Evolutionary conservation across 2,329 filamentous ascomycete genomes (phyloP).

Genomic region (Fusarium sp.): DNA sequence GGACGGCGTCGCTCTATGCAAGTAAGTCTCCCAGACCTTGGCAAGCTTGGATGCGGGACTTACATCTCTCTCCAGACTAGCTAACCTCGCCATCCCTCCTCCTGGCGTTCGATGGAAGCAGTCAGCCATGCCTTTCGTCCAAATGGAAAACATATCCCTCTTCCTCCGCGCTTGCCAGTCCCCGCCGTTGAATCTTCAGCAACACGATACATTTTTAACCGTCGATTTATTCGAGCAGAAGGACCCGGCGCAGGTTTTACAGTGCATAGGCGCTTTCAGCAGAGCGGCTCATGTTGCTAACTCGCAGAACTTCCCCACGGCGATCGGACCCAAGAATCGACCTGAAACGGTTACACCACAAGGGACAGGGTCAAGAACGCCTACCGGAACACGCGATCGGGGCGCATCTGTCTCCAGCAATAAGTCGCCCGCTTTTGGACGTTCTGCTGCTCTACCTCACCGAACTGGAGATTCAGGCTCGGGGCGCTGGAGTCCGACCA

Average conservation of each 20-base stretch:
- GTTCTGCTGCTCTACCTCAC: constrained; percentile 53
- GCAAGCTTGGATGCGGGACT: constrained; percentile 27
- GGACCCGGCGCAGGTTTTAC: constrained; percentile 93
- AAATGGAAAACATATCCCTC: constrained; percentile 99
- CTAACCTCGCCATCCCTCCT: constrained; percentile 79
- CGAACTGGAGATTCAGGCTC: constrained; percentile 64
- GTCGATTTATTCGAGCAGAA: constrained; percentile 96
- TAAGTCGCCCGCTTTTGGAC: constrained; percentile 60
- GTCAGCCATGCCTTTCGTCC: constrained; percentile 95
- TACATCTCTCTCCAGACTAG: constrained; percentile 65
- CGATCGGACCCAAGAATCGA: constrained; percentile 77
- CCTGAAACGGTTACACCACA: constrained; percentile 71
- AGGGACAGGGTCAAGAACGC: constrained; percentile 65
- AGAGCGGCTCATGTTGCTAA: constrained; percentile 80
- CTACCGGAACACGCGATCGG: constrained; percentile 56
- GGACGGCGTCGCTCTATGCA: constrained; percentile 93
- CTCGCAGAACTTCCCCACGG: constrained; percentile 75
- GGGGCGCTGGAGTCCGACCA: constrained; percentile 70
- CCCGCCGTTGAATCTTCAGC: constrained; percentile 84
- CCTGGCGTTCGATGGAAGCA: constrained; percentile 89
- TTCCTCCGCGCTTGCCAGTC: constrained; percentile 90
- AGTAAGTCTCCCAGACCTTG: constrained; percentile 61
- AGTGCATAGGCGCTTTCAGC: constrained; percentile 92
- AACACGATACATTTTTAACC: constrained; percentile 95
- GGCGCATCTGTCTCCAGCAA: constrained; percentile 67